Percentiles rank a stretch among this genome's conserved stretches.
These are phyloP conservation scores for grape (Vitis vinifera) DNA, from an alignment of 164 flowering plant species.

Conservation along the genomic window DNA sequence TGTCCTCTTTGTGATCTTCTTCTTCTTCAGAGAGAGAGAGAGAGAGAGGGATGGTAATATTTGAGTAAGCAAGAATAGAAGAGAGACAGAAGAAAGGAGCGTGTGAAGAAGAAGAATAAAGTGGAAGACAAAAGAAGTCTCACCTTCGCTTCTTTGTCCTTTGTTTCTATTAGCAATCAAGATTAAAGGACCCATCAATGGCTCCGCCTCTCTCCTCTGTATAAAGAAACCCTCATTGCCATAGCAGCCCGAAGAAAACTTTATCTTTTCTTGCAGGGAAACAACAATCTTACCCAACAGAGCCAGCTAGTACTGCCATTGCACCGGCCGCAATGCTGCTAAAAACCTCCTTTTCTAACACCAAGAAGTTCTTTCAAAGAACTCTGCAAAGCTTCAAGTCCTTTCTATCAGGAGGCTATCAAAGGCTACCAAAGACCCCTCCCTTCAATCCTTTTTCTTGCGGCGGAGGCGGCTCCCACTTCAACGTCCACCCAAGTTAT, in stretches of 20 bases:
- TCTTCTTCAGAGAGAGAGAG: neutral
- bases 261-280: neutral
- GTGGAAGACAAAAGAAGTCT: conserved; percentile 3
- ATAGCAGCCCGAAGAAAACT: neutral
- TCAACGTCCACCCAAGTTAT: conserved; percentile 15
- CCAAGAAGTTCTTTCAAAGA: conserved; percentile 55
- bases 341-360: conserved; percentile 42
- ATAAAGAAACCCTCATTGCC: conserved; percentile 13
- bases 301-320: neutral
- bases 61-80: conserved; percentile 1
- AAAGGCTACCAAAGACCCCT: conserved; percentile 48
- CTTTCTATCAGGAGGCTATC: conserved; percentile 45
- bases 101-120: conserved; percentile 12
- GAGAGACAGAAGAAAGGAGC: conserved; percentile 18
- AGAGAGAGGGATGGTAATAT: conserved; percentile 6
- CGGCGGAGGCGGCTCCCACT: neutral
- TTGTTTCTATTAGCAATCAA: conserved; percentile 1
- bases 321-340: conserved; percentile 41
- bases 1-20: neutral
- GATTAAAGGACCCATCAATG: conserved; percentile 16
- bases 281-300: neutral
- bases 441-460: conserved; percentile 23
- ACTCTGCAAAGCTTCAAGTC: conserved; percentile 47
- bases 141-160: conserved; percentile 1
- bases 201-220: conserved; percentile 17